phyloP scores from a whole-genome alignment of 2,329 filamentous ascomycete genomes.

The Penicillium occitanis region DNA sequence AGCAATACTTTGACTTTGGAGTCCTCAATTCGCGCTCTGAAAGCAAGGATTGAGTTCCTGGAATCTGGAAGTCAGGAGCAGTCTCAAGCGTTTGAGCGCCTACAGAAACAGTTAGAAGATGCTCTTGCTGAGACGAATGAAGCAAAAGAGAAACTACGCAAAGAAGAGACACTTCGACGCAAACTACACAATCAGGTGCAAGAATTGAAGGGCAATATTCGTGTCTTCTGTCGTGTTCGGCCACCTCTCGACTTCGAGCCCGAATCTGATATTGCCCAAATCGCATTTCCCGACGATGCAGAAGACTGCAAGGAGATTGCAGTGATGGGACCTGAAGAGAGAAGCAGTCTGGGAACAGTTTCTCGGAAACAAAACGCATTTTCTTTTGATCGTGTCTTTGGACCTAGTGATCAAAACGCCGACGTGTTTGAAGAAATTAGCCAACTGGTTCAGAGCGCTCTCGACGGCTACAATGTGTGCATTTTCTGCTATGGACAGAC shows the following conservation, averaged over 20 bases:
- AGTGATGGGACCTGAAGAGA: conserved; percentile 78
- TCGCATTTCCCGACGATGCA: conserved; percentile 74
- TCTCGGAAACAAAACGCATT: conserved; percentile 80
- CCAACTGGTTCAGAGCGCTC: conserved; percentile 90
- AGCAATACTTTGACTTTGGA: conserved; percentile 68
- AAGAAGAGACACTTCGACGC: conserved; percentile 84
- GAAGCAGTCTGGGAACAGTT: conserved; percentile 73
- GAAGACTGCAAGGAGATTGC: conserved; percentile 86
- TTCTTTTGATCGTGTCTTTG: conserved; percentile 90
- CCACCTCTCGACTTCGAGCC: conserved; percentile 64
- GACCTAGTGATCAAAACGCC: conserved; percentile 71
- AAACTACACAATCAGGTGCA: conserved; percentile 98
- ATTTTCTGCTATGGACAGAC: conserved; percentile 99
- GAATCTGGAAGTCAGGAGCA: conserved; percentile 89
- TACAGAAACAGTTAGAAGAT: conserved; percentile 77
- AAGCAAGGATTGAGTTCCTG: conserved; percentile 81
- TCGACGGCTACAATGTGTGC: conserved; percentile 98
- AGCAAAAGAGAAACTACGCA: conserved; percentile 77
- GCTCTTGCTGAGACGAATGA: conserved; percentile 68
- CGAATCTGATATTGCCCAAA: conserved; percentile 65
- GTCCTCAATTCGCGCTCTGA: conserved; percentile 70
- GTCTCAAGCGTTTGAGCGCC: conserved; percentile 77
- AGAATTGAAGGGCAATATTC: conserved; percentile 96
- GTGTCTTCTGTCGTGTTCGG: conserved; percentile 94
- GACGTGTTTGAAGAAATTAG: conserved; percentile 96